phyloP scores from a whole-genome alignment of 2,329 filamentous ascomycete genomes.

The Venturia nashicola region DNA sequence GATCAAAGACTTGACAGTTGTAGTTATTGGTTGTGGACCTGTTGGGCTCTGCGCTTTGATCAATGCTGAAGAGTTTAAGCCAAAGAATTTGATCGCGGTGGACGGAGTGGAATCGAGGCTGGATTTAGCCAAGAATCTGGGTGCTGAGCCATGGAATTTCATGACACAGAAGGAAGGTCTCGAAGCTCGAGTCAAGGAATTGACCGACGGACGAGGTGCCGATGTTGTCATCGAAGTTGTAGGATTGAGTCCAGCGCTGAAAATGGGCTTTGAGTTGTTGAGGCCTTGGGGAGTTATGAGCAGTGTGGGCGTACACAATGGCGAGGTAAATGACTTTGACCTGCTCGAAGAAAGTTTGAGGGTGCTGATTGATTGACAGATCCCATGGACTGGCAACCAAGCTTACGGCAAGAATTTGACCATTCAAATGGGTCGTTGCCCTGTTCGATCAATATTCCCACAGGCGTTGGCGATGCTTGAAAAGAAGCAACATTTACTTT shows the following conservation, averaged over 20 bases:
- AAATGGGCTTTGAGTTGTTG: constrained; percentile 35
- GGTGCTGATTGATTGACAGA: constrained; percentile 13
- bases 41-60: constrained; percentile 75
- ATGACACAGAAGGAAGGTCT: constrained; percentile 35
- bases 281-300: constrained; percentile 37
- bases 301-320: constrained; percentile 37
- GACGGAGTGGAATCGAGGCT: constrained; percentile 67
- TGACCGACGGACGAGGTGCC: constrained; percentile 69
- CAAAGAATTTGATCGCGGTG: constrained; percentile 65
- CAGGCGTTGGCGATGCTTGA: constrained; percentile 32
- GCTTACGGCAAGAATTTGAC: constrained; percentile 39
- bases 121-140: constrained; percentile 57
- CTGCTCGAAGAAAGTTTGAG: background rate
- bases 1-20: constrained; percentile 55
- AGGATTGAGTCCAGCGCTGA: constrained; percentile 34
- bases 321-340: constrained; percentile 17
- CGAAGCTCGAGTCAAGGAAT: constrained; percentile 52
- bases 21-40: constrained; percentile 70
- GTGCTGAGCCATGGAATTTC: constrained; percentile 77
- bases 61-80: constrained; percentile 62
- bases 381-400: constrained; percentile 35
- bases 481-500: constrained; percentile 36
- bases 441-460: constrained; percentile 37
- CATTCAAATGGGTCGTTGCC: constrained; percentile 38
- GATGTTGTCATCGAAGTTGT: constrained; percentile 61